These are phyloP conservation scores for Sporothrix pallida DNA, from an alignment of 2,329 filamentous ascomycete genomes.

Conservation along the genomic window DNA sequence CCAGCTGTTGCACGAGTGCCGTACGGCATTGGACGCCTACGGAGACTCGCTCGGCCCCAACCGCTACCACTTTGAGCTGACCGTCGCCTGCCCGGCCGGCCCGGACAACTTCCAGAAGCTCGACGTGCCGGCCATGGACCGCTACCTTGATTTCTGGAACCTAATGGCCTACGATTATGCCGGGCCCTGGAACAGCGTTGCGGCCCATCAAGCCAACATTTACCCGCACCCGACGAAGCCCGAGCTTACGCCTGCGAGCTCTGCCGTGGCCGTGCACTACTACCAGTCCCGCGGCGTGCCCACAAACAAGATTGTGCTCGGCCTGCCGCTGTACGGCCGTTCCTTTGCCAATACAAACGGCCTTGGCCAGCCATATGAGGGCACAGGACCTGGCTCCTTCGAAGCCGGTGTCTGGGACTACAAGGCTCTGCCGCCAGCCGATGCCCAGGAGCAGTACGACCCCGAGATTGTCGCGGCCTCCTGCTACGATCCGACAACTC, in stretches of 20 bases:
- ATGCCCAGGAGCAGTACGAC: constrained; percentile 69
- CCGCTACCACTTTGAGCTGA: constrained; percentile 66
- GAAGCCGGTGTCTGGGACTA: constrained; percentile 87
- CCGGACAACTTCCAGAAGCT: constrained; percentile 67
- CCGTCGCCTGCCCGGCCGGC: constrained; percentile 68
- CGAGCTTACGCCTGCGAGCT: constrained; percentile 77
- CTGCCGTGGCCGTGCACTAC: constrained; percentile 69
- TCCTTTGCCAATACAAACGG: constrained; percentile 82
- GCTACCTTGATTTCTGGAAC: constrained; percentile 74
- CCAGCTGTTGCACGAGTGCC: constrained; percentile 61
- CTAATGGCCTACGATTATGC: constrained; percentile 90
- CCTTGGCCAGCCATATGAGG: constrained; percentile 69
- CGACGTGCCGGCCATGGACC: constrained; percentile 68
- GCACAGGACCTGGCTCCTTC: constrained; percentile 80
- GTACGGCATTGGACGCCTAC: constrained; percentile 65
- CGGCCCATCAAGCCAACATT: constrained; percentile 84
- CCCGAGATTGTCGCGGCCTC: constrained; percentile 71
- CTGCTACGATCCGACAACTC: constrained; percentile 69
- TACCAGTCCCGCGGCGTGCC: constrained; percentile 72
- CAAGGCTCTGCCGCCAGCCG: constrained; percentile 77
- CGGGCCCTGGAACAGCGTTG: constrained; percentile 74
- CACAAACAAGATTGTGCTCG: constrained; percentile 77
- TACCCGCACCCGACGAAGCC: constrained; percentile 61
- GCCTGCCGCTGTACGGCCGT: constrained; percentile 91
- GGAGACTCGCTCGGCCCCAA: constrained; percentile 48